A percentile compares a stretch with the other conserved stretches of the same genome.
phyloP scores from a whole-genome alignment of 352 stramenopile species.

The Peronospora destructor region DNA sequence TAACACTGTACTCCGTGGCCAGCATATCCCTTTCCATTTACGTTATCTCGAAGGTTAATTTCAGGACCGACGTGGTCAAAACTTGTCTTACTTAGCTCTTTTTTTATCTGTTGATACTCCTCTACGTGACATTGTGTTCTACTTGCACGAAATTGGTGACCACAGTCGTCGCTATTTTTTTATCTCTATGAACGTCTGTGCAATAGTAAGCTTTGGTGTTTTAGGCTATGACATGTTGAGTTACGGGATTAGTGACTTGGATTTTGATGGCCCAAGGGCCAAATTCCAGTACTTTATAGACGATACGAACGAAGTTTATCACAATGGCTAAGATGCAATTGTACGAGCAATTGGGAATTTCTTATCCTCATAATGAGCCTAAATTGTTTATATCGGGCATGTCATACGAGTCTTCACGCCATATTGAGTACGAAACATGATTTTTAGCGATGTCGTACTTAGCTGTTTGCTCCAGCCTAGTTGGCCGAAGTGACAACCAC shows the following conservation, averaged over 20 bases:
- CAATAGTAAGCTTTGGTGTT: constrained; percentile 32
- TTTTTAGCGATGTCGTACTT: constrained; percentile 46
- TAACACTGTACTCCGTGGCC: constrained; percentile 16
- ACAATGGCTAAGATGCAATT: constrained; percentile 31
- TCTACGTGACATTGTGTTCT: constrained; percentile 41
- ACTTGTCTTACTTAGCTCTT: constrained; percentile 37
- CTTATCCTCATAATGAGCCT: constrained; percentile 2
- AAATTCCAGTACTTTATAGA: constrained; percentile 46
- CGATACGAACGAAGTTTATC: constrained; percentile 45
- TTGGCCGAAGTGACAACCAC: constrained; percentile 46
- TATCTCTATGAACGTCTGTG: constrained; percentile 39
- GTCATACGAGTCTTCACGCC: constrained; percentile 51
- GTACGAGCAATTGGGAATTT: constrained; percentile 16
- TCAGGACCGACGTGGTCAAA: constrained; percentile 35
- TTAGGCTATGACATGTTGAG: constrained; percentile 43
- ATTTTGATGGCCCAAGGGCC: constrained; percentile 20
- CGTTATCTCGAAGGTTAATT: constrained; percentile 31
- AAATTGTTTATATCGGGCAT: constrained; percentile 56
- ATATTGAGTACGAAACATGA: constrained; percentile 37
- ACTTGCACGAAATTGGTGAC: constrained; percentile 45
- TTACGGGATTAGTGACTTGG: constrained; percentile 38
- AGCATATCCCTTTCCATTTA: constrained; percentile 35
- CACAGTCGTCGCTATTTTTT: constrained; percentile 40
- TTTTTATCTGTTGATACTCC: constrained; percentile 19
- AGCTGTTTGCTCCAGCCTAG: constrained; percentile 45